Evolutionary conservation across 768 basidiomycete genomes (phyloP).

Genomic region (Serpula lacrymans): DNA sequence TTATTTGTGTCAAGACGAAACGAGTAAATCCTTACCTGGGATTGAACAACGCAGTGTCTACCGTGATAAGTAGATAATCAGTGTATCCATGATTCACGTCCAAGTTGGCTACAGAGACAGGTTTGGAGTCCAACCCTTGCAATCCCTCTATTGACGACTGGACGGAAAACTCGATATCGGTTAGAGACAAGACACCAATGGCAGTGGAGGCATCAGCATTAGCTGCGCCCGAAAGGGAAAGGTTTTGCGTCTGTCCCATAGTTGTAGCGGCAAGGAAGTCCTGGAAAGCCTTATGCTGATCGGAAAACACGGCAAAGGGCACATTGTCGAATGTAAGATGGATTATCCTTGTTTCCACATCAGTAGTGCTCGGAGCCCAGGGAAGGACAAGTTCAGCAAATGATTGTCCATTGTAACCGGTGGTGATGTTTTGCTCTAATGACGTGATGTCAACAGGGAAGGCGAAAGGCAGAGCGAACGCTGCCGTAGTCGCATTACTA

Average conservation of each 20-base stretch:
- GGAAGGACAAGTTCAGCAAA: slow-evolving; percentile 64
- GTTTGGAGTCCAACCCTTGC: slow-evolving; percentile 58
- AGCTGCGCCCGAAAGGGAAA: slow-evolving; percentile 52
- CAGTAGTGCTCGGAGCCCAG: slow-evolving; percentile 52
- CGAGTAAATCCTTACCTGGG: slow-evolving; percentile 44
- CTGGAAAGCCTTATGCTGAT: slow-evolving; percentile 51
- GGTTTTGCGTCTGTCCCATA: slow-evolving; percentile 37
- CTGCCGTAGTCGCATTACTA: slow-evolving; percentile 56
- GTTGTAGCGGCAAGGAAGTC: slow-evolving; percentile 63
- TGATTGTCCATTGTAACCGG: slow-evolving; percentile 46
- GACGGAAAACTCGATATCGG: slow-evolving; percentile 56
- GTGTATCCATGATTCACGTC: slow-evolving; percentile 68
- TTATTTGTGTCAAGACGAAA: slow-evolving; percentile 2
- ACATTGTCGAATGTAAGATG: slow-evolving; percentile 56
- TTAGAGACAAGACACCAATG: slow-evolving; percentile 57
- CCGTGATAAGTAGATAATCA: slow-evolving; percentile 66
- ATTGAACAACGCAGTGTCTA: slow-evolving; percentile 57
- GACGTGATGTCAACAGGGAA: slow-evolving; percentile 68
- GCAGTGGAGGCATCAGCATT: slow-evolving; percentile 61
- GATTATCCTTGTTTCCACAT: slow-evolving; percentile 60
- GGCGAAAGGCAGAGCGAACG: slow-evolving; percentile 64
- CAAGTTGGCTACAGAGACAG: slow-evolving; percentile 51
- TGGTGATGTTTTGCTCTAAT: slow-evolving; percentile 55
- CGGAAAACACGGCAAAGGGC: slow-evolving; percentile 53
- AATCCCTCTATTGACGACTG: slow-evolving; percentile 57